A percentile compares a stretch with the other conserved stretches of the same genome.
Evolutionary conservation across 1,139 yeast species (phyloP).

Genomic region (Sporopachydermia cereana): DNA sequence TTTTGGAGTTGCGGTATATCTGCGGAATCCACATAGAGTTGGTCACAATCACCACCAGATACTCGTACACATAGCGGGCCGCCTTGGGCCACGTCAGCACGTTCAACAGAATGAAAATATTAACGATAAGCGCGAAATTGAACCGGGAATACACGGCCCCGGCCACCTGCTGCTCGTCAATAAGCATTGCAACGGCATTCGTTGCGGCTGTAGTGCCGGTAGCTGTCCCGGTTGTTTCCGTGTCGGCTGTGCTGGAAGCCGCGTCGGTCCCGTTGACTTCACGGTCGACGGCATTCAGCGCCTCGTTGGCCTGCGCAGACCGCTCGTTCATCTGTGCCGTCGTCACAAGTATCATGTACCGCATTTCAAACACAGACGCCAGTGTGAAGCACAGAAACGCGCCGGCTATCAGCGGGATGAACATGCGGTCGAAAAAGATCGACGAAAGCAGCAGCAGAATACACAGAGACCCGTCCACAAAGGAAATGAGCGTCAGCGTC

Average conservation of each 20-base stretch:
- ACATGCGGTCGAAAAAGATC: conserved; percentile 41
- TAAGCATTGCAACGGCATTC: conserved; percentile 11
- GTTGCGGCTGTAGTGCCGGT: conserved; percentile 15
- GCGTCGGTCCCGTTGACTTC: conserved; percentile 20
- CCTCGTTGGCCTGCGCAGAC: conserved; percentile 35
- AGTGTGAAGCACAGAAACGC: conserved; percentile 60
- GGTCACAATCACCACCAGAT: conserved; percentile 34
- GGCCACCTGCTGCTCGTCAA: conserved; percentile 45
- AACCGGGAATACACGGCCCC: conserved; percentile 53
- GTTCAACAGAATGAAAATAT: conserved; percentile 46
- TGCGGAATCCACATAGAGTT: conserved; percentile 92
- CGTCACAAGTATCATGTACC: conserved; percentile 59
- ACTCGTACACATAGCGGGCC: conserved; percentile 48
- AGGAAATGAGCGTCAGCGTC: conserved; percentile 40
- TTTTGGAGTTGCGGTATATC: conserved; percentile 61
- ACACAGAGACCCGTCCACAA: conserved; percentile 59
- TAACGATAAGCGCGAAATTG: conserved; percentile 45
- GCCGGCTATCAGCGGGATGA: conserved; percentile 55
- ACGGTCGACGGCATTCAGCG: conserved; percentile 11
- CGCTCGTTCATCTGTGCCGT: conserved; percentile 68
- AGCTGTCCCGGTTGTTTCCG: conserved; percentile 13
- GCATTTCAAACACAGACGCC: conserved; percentile 66
- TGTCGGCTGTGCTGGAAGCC: conserved; percentile 18
- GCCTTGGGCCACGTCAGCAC: conserved; percentile 53
- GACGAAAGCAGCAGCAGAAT: conserved; percentile 51